These are phyloP conservation scores for Chaetomium fimeti DNA, from an alignment of 495 filamentous ascomycete species.

Conservation along the genomic window DNA sequence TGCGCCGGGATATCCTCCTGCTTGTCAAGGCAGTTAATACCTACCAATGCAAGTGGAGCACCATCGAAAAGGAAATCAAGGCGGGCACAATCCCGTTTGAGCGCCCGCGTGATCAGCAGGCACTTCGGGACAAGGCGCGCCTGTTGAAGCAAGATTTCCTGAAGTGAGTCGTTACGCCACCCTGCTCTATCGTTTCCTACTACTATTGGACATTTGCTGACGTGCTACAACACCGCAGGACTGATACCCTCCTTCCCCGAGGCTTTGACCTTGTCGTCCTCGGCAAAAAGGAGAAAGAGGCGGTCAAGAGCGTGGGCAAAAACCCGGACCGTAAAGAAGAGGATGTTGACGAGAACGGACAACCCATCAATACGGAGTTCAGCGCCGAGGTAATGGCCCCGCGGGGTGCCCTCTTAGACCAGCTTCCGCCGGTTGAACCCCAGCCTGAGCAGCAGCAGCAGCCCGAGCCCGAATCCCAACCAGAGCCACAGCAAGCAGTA, in stretches of 20 bases:
- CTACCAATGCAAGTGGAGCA: conserved; percentile 53
- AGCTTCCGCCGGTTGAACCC: neutral
- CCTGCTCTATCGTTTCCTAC: neutral
- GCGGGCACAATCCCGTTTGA: conserved; percentile 39
- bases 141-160: conserved; percentile 60
- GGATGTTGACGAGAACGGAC: conserved; percentile 38
- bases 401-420: neutral
- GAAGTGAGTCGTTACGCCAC: conserved; percentile 45
- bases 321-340: conserved; percentile 48
- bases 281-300: conserved; percentile 48
- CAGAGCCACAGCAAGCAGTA: conserved; percentile 1
- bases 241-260: conserved; percentile 40
- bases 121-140: conserved; percentile 65
- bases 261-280: conserved; percentile 53
- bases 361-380: conserved; percentile 36
- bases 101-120: conserved; percentile 55
- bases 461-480: conserved; percentile 5
- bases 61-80: conserved; percentile 45
- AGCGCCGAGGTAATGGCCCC: neutral
- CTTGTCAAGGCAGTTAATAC: conserved; percentile 52
- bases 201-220: neutral
- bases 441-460: conserved; percentile 13
- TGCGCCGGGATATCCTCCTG: conserved; percentile 44
- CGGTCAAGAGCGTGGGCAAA: conserved; percentile 40
- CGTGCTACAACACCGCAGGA: conserved; percentile 21